phyloP scores from a whole-genome alignment of 345 rosid genomes.

The Chamaenerion angustifolium region DNA sequence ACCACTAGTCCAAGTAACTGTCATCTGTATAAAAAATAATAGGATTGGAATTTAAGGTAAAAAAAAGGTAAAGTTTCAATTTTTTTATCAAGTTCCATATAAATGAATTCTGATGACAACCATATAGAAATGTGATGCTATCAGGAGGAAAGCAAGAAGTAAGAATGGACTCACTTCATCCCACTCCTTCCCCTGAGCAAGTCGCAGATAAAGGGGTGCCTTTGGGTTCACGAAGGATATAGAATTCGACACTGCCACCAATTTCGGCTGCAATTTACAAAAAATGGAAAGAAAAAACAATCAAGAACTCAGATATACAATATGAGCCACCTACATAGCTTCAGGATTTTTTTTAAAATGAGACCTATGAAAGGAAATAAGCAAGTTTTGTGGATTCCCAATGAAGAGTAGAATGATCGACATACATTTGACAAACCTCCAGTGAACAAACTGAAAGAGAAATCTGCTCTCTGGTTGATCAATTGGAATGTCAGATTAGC shows the following conservation, averaged over 20 bases:
- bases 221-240: slow-evolving; percentile 59
- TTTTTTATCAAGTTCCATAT: too few species aligned
- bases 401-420: not conserved
- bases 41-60: not conserved
- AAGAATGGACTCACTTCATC: slow-evolving; percentile 47
- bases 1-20: slow-evolving; percentile 97
- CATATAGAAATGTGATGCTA: not conserved
- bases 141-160: not conserved
- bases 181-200: slow-evolving; percentile 89
- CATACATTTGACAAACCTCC: slow-evolving; percentile 52
- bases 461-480: slow-evolving; percentile 86
- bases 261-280: slow-evolving; percentile 45
- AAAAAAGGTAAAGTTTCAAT: too few species aligned
- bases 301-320: not conserved
- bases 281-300: not conserved
- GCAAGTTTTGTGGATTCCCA: not conserved
- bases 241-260: slow-evolving; percentile 54
- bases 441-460: slow-evolving; percentile 70
- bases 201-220: slow-evolving; percentile 84
- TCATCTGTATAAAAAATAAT: slow-evolving; percentile 43
- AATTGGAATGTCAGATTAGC: slow-evolving; percentile 46
- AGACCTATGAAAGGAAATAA: too few species aligned
- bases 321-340: not conserved
- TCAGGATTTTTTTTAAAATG: too few species aligned
- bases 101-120: not conserved